Evolutionary conservation across 768 basidiomycete species (phyloP), one percentile per base, ranked within the genome.

Genomic region (Tulasnella sp.): DNA sequence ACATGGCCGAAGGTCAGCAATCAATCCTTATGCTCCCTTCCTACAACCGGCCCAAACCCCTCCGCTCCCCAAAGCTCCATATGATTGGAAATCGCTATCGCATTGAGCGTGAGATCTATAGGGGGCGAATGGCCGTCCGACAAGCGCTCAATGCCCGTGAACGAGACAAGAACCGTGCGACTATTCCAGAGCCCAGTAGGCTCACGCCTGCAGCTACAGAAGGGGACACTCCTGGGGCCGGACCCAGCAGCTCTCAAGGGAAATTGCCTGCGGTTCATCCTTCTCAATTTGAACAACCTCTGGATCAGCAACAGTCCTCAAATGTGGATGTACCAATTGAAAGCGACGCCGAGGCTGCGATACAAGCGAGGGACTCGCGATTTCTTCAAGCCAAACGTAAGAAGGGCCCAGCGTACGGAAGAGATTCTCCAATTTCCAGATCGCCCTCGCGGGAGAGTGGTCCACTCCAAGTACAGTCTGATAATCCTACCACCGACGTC

Each of bases 61-160:
- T 7, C n/a, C 10, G 19, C 26, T 19, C 26, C 19, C 10, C 10
- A 29, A 65, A 94, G 92, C 73, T 96, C 13, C 91, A 90, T 66
- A 97, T 98, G 81, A 88, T 97, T 61, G 83, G 86, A 68, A 97
- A 98, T 69, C 79, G 95, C n/a, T 78, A 82, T 64, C 80, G 81
- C 8, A 75, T 90, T n/a, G 86, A 96, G 71, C 83, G 82, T 56
- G 84, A 91, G 65, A 88, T 96, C 50, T 75, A 83, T 42, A 73
- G 84, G 10, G 92, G 93, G 19, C 82, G 92, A 10, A 82, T 86
- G 66, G 76, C 77, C 53, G 77, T 90, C 43, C 84, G 88, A 19
- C 77, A 71, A 62, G 73, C 77, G 5, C 13, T 58, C 9, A n/a
- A 21, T 17, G 21, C 2, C n/a, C 44, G 48, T 19, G 56, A 58